Evolutionary conservation across 2,329 filamentous ascomycete genomes (phyloP).

Genomic region (Chaetothyriales sp.): DNA sequence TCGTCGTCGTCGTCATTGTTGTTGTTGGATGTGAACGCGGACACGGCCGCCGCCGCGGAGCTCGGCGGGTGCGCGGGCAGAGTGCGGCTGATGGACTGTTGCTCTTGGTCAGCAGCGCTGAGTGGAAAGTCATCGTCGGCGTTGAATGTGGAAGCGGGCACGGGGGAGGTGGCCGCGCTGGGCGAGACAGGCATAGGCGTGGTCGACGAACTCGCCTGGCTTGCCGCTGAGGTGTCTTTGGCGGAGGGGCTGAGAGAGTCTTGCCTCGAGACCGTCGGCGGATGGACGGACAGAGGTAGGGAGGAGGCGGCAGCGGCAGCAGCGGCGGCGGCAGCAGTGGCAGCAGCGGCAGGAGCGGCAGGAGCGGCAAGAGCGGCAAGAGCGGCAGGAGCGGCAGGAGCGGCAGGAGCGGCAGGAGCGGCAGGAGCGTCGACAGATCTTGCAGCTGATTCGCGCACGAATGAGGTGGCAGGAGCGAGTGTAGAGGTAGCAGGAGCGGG

Average conservation of each 20-base stretch:
- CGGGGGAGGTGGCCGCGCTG: no score
- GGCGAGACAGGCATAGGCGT: not conserved
- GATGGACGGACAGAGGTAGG: slow-evolving; percentile 49
- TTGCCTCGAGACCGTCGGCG: not conserved
- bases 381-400: slow-evolving; percentile 33
- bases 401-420: slow-evolving; percentile 9
- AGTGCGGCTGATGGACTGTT: slow-evolving; percentile 15
- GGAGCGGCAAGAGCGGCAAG: slow-evolving; percentile 11
- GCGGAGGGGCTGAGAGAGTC: not conserved
- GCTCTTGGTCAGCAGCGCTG: slow-evolving; percentile 16
- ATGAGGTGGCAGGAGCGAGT: slow-evolving; percentile 37
- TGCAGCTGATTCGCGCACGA: slow-evolving; percentile 39
- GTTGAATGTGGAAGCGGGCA: not conserved
- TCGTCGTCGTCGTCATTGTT: no score
- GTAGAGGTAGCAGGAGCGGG: slow-evolving; percentile 29
- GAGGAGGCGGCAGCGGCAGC: slow-evolving; percentile 45
- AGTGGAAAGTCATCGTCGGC: slow-evolving; percentile 15
- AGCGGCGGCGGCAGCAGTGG: slow-evolving; percentile 47
- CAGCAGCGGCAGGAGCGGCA: slow-evolving; percentile 29
- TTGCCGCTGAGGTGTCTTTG: not conserved
- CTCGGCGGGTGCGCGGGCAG: slow-evolving; percentile 3
- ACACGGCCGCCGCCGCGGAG: not conserved
- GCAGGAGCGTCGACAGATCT: not conserved
- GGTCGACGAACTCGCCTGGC: not conserved
- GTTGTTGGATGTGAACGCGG: slow-evolving; percentile 2